phyloP scores from a whole-genome alignment of 106 monocot genomes.

The Narthecium ossifragum region DNA sequence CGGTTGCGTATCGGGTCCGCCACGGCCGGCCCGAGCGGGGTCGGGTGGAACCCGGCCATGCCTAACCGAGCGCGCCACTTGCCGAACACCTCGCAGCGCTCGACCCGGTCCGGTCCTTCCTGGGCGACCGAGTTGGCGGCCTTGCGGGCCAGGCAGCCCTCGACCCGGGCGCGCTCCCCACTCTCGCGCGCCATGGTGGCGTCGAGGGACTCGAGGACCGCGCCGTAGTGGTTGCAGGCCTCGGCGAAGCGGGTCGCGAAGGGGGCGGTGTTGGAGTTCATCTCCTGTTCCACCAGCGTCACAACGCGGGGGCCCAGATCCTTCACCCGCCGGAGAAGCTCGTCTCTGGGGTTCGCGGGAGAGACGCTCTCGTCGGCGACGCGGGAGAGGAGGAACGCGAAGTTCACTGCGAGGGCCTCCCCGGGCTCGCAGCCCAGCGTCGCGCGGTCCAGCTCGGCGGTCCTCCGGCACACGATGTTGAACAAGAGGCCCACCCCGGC shows the following conservation, averaged over 20 bases:
- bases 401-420: constrained; percentile 70
- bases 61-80: constrained; percentile 78
- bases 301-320: constrained; percentile 42
- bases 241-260: constrained; percentile 56
- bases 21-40: constrained; percentile 24
- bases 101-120: constrained; percentile 57
- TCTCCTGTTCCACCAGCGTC: constrained; percentile 61
- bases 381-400: constrained; percentile 53
- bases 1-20: constrained; percentile 22
- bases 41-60: constrained; percentile 62
- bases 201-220: constrained; percentile 60
- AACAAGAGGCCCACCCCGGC: constrained; percentile 39
- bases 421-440: constrained; percentile 45
- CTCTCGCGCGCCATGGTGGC: constrained; percentile 27
- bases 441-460: constrained; percentile 31
- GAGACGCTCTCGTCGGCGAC: constrained; percentile 88
- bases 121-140: constrained; percentile 47
- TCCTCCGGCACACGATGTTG: constrained; percentile 30
- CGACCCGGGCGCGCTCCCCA: constrained; percentile 28
- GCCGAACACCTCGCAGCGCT: constrained; percentile 74
- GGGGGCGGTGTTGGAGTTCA: constrained; percentile 73
- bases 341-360: constrained; percentile 72
- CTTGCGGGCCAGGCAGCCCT: constrained; percentile 41
- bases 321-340: constrained; percentile 58
- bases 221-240: constrained; percentile 49